Base-by-base conservation (phyloP, 179 eudicot genomes). In the Camellia oleifera region DNA sequence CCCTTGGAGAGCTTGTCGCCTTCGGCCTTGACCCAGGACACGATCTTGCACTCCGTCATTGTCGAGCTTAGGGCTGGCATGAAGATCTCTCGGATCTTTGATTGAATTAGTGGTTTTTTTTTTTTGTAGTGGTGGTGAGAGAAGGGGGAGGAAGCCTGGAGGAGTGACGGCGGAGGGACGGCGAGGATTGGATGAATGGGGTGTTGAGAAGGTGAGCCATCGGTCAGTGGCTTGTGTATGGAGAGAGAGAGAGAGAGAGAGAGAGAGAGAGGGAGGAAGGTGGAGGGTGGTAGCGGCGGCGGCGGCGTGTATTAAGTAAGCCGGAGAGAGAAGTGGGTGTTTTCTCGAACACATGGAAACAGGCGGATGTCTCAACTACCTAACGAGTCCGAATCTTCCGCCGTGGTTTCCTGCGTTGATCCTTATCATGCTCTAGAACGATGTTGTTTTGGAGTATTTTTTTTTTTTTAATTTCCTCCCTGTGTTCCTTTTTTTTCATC, bases 11-110 rank as follows among this genome's bases (percentile, higher is more conserved):
- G 93, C 84, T 91, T 92, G 0, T 95, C 98, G 40, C 99, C 99
- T 20, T 95, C 98, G 15, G 99, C 89, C 82, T 87, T 94, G 79
- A 92, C 83, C 99, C 99, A 95, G 0, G 92, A 86, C n/a, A 95
- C 95, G 87, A 95, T 94, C 79, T 95, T 95, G 13, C 99, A 97
- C 77, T 94, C 98, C 3, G 98, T 95, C 97, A 94, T 94, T n/a
- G 98, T 95, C 11, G 98, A 95, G 85, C 95, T 90, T 5, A 95
- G 83, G 0, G 98, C 98, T 0, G 98, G 98, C 98, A 93, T 94
- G 91, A 93, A 94, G 52, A 94, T 93, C 78, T 94, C 97, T 0
- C 98, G 88, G 87, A 94, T 88, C 88, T 93, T 94, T 0, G 94
- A 72, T 32, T 83, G 74, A 67, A 85, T 78, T 75, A 18, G 71